Conservation (phyloP, 169 alveolate species). For the Plasmodium malariae region DNA sequence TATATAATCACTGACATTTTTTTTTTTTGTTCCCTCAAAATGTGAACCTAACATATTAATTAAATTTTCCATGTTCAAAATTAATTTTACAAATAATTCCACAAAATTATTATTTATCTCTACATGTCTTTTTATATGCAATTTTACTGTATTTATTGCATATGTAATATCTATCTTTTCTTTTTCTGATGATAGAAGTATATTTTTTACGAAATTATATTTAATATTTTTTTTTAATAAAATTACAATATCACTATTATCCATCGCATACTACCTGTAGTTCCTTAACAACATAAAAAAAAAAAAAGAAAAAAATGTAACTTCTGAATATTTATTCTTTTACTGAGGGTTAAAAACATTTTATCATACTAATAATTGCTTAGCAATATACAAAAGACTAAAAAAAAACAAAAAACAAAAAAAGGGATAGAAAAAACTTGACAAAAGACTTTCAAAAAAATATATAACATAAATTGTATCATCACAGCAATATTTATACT, state of each 20-base stretch:
- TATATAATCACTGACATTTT: background rate
- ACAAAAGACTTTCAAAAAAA: no score
- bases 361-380: no score
- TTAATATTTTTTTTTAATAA: constrained; percentile 8
- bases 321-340: no score
- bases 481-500: no score
- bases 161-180: constrained; percentile 11
- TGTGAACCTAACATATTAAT: background rate
- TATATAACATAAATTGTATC: no score
- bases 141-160: constrained; percentile 2
- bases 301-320: constrained; percentile 3
- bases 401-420: no score
- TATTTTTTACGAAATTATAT: background rate
- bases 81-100: constrained; percentile 23
- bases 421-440: no score
- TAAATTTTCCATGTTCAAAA: constrained; percentile 9
- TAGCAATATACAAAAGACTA: no score
- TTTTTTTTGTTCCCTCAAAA: constrained; percentile 7
- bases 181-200: background rate
- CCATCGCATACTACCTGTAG: background rate
- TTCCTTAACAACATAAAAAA: background rate
- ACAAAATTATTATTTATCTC: constrained; percentile 44
- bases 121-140: constrained; percentile 29
- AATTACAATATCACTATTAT: background rate
- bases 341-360: no score